Base-by-base conservation (phyloP, 352 stramenopile species). In the Globisporangium barbulae region DNA sequence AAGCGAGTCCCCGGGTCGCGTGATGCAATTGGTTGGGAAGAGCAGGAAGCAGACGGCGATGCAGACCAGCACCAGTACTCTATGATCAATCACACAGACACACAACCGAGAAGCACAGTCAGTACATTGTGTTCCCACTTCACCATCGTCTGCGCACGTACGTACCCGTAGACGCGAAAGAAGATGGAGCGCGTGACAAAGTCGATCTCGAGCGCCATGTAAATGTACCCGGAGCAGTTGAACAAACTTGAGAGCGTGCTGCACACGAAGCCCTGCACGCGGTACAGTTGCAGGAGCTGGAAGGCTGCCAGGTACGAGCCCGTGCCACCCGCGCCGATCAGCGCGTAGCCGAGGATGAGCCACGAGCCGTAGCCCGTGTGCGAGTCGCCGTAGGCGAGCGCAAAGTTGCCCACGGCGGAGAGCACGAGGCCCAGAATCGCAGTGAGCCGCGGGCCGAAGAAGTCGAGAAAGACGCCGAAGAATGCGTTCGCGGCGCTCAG, bases 141-240 rank as follows among this genome's bases (percentile, higher is more conserved):
- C 25, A 28, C 25, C 25, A 28, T 28, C 25, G 25, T 28, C 25
- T 28, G 25, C 2, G 19, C 19, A 48, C 7, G 42, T 81, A 48
- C 7, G 42, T 81, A 94, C 85, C 80, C 75, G 58, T 91, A 92
- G 3, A 61, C 47, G 4, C 62, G 65, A 42, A 94, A 94, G 66
- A 94, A 92, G 0, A 48, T 52, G 15, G 48, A 33, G 1, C 82
- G 78, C 8, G 73, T 76, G 44, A 91, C 65, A 8, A 70, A 72
- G 22, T 78, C 67, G n/a, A 86, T 41, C 63, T 89, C 73, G 35
- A 94, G 74, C 19, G 90, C 61, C 85, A 94, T 92, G 64, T 91
- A 94, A n/a, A 94, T 64, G 57, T 93, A 94, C 2, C 85, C 83
- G 4, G 83, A 94, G 28, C 83, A 91, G 53, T 94, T 94, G 62